phyloP scores from a whole-genome alignment of 352 stramenopile genomes.

The Phytophthora colocasiae region DNA sequence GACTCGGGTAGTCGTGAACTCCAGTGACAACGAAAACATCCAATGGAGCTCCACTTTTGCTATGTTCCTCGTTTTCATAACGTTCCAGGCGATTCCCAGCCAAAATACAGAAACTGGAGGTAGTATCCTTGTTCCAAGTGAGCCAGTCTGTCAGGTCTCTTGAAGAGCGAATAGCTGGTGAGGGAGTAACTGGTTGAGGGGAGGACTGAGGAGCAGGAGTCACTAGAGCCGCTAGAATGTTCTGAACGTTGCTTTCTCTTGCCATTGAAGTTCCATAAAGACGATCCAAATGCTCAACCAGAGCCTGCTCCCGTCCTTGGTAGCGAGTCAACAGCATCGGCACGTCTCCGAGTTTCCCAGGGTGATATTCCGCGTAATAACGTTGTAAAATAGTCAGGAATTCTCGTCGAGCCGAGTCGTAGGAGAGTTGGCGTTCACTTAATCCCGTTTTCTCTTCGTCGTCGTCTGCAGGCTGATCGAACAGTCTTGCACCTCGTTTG shows the following conservation, averaged over 20 bases:
- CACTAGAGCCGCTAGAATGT: conserved; percentile 37
- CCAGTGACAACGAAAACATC: conserved; percentile 52
- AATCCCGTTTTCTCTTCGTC: conserved; percentile 12
- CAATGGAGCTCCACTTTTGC: conserved; percentile 44
- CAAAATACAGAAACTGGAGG: conserved; percentile 52
- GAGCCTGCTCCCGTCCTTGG: conserved; percentile 50
- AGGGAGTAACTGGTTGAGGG: conserved; percentile 26
- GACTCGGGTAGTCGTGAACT: conserved; percentile 51
- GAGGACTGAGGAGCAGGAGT: conserved; percentile 1
- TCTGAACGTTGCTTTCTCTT: conserved; percentile 38
- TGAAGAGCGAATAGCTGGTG: conserved; percentile 23
- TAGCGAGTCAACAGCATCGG: conserved; percentile 62
- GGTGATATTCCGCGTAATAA: conserved; percentile 70
- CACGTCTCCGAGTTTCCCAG: conserved; percentile 66
- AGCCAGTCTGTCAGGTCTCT: conserved; percentile 40
- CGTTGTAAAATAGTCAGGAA: conserved; percentile 50
- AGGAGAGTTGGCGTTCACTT: conserved; percentile 15
- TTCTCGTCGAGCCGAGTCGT: conserved; percentile 20
- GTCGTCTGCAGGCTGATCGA: conserved; percentile 25
- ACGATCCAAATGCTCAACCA: conserved; percentile 71
- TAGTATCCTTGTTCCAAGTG: conserved; percentile 41
- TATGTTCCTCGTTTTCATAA: conserved; percentile 49
- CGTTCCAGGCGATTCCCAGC: conserved; percentile 63
- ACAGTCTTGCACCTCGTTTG: conserved; percentile 25
- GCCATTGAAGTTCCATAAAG: conserved; percentile 66